Evolutionary conservation across 2,329 filamentous ascomycete species (phyloP), one percentile per base, ranked within the genome.

Genomic region (Ophiostoma pallidulum): DNA sequence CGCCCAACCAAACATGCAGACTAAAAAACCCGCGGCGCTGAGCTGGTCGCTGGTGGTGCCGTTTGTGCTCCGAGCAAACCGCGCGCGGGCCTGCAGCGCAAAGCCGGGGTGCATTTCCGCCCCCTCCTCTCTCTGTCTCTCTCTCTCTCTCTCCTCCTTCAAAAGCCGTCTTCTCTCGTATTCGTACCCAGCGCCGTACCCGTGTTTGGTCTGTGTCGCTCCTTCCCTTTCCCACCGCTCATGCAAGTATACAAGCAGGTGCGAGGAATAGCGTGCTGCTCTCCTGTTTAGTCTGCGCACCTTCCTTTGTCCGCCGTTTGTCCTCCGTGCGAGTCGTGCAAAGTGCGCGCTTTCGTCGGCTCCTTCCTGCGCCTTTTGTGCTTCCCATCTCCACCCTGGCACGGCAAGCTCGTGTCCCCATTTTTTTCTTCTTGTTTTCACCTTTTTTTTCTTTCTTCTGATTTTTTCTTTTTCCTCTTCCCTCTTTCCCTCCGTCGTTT

Each of bases 91-190:
- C 41, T 26, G 41, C 33, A 7, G n/a, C 29, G 41, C 22, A 38
- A 45, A 20, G n/a, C 29, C 42, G 42, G 42, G 16, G 42, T 45
- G 42, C 22, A 19, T 36, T 45, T 31, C 42, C 24, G 41, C 41
- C 28, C n/a, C 19, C n/a, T 32, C 32, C 32, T 28, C 13, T 13
- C n/a, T 10, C 24, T 24, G 13, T 18, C 24, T n/a, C 12, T 12
- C 13, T 41, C 4, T 33, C 4, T 24, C 16, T 41, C 10, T 18
- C 4, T 32, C 28, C 7, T 31, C 18, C 29, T 10, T 28, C 24
- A 38, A 16, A 19, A n/a, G n/a, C n/a, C 31, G 5, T 26, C 7
- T 28, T 35, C 20, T 13, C 32, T 35, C 32, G n/a, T n/a, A n/a
- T n/a, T n/a, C n/a, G n/a, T n/a, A n/a, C n/a, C n/a, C n/a, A n/a